phyloP scores from a whole-genome alignment of 2,329 filamentous ascomycete genomes.

The Xylogone sp. region DNA sequence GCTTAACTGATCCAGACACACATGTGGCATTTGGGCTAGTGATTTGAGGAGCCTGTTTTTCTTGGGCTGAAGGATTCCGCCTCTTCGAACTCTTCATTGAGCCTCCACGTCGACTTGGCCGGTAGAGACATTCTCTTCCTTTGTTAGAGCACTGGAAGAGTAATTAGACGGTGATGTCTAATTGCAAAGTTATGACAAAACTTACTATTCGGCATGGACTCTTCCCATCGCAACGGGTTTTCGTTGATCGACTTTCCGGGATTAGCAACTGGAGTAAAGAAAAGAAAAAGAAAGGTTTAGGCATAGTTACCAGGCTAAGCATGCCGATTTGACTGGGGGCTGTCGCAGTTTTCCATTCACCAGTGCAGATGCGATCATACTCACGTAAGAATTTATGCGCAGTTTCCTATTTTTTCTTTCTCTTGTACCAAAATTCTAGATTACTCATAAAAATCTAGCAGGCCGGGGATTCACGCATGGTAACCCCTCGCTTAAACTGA shows the following conservation, averaged over 20 bases:
- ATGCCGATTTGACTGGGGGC: background rate
- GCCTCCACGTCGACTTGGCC: conserved; percentile 25
- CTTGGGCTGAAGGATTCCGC: background rate
- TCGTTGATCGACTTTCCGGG: background rate
- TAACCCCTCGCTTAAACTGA: no score
- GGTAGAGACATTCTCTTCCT: conserved; percentile 23
- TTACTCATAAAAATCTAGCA: no score
- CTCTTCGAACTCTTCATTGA: conserved; percentile 3
- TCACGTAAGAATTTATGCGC: no score
- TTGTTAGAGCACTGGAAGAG: conserved; percentile 21
- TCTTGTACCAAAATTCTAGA: no score
- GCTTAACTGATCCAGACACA: background rate
- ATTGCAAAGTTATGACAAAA: background rate
- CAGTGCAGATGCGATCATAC: background rate
- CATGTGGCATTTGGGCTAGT: background rate
- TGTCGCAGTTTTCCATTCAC: background rate
- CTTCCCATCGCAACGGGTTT: background rate
- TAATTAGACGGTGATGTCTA: background rate
- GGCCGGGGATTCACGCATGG: no score
- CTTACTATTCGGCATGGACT: background rate
- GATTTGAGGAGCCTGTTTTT: background rate
- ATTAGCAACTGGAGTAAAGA: background rate
- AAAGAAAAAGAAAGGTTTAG: background rate
- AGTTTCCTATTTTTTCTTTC: no score
- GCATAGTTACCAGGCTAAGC: background rate